phyloP scores from a whole-genome alignment of 768 basidiomycete species.

The Serendipita sp. region DNA sequence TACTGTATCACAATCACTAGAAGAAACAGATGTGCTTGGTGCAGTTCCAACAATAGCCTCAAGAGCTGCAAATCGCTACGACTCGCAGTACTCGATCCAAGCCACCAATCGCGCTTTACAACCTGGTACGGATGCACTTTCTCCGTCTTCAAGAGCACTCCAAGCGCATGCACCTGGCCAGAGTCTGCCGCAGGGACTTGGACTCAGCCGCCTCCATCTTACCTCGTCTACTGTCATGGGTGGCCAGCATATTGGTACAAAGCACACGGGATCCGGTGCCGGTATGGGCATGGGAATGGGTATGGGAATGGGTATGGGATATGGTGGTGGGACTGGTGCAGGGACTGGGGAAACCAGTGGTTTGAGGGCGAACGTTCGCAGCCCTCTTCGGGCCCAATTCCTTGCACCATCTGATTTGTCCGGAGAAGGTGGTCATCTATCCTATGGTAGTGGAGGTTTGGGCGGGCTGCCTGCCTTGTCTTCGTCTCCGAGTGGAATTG shows the following conservation, averaged over 20 bases:
- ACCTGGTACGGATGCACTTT: slow-evolving; percentile 15
- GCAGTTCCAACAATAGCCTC: slow-evolving; percentile 15
- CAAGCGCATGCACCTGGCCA: slow-evolving; percentile 83
- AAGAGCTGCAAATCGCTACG: slow-evolving; percentile 13
- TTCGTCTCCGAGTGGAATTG: too few species aligned
- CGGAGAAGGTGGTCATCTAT: too few species aligned
- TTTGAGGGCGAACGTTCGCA: neutral
- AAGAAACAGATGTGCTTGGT: slow-evolving; percentile 15
- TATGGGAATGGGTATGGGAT: slow-evolving; percentile 4
- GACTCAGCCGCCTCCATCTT: slow-evolving; percentile 79
- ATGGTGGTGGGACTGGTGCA: neutral
- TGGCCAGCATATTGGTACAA: slow-evolving; percentile 4
- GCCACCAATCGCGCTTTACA: slow-evolving; percentile 14
- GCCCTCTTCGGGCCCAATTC: slow-evolving; percentile 3
- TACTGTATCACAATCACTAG: slow-evolving; percentile 7
- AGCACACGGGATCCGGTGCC: neutral
- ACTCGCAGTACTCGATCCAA: slow-evolving; percentile 13
- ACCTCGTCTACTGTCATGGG: slow-evolving; percentile 19
- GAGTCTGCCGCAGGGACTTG: slow-evolving; percentile 79
- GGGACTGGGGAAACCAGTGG: neutral
- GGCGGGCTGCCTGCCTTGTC: too few species aligned
- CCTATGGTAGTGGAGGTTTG: too few species aligned
- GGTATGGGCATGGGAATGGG: neutral
- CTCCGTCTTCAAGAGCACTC: slow-evolving; percentile 58
- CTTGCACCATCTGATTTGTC: neutral